Percentiles rank a stretch among this genome's conserved stretches.
phyloP scores from a whole-genome alignment of 768 basidiomycete species.

The Filobasidium wieringae region DNA sequence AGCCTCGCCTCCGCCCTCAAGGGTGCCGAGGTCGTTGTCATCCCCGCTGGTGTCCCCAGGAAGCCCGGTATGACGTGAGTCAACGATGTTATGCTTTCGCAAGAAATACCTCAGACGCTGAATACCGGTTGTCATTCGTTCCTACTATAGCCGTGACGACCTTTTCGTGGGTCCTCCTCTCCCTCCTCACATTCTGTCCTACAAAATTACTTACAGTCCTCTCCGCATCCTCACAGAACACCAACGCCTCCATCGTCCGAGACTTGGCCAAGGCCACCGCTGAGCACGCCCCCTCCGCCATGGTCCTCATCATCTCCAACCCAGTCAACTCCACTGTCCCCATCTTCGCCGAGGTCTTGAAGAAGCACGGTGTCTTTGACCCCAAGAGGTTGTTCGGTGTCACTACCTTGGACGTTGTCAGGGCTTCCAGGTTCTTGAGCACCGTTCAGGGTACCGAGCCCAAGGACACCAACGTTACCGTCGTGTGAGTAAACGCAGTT shows the following conservation, averaged over 20 bases:
- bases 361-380: slow-evolving; percentile 86
- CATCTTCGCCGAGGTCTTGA: slow-evolving; percentile 82
- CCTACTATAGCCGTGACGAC: slow-evolving; percentile 33
- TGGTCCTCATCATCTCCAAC: slow-evolving; percentile 95
- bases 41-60: slow-evolving; percentile 97
- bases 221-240: slow-evolving; percentile 43
- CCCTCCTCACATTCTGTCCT: background rate
- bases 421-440: slow-evolving; percentile 79
- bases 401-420: slow-evolving; percentile 96
- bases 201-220: background rate
- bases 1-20: slow-evolving; percentile 81
- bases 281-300: slow-evolving; percentile 77
- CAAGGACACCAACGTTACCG: slow-evolving; percentile 58
- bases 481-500: slow-evolving; percentile 47
- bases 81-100: too few species aligned
- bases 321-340: slow-evolving; percentile 86
- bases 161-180: slow-evolving; percentile 33
- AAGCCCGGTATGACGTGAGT: slow-evolving; percentile 53
- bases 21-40: slow-evolving; percentile 82
- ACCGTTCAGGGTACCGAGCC: slow-evolving; percentile 55
- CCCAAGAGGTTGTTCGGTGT: slow-evolving; percentile 84
- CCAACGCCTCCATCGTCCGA: slow-evolving; percentile 93
- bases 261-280: slow-evolving; percentile 83
- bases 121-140: too few species aligned
- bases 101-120: too few species aligned